These are phyloP conservation scores for Casuarina equisetifolia DNA, from an alignment of 306 rosid species.

Conservation along the genomic window DNA sequence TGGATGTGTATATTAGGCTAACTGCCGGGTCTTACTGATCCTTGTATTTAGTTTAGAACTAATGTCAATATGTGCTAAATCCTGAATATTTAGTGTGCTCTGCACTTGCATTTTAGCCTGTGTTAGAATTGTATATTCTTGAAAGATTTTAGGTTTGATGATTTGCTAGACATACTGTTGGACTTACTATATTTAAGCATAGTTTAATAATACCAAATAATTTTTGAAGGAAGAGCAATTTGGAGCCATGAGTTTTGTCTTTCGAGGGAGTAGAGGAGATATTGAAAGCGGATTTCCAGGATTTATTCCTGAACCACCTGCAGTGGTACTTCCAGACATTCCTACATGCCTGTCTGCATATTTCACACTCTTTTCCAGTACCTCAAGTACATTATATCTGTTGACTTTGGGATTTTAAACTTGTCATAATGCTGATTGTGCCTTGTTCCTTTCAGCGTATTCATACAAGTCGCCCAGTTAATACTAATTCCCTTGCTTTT, in stretches of 20 bases:
- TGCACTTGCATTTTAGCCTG: background rate
- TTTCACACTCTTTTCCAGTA: background rate
- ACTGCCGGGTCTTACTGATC: background rate
- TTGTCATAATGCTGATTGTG: conserved; percentile 1
- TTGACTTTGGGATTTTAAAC: background rate
- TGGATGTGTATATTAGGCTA: background rate
- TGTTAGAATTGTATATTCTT: background rate
- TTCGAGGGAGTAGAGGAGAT: conserved; percentile 70
- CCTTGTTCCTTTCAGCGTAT: conserved; percentile 17
- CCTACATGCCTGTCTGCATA: background rate
- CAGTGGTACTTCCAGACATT: conserved; percentile 37
- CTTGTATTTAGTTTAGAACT: background rate
- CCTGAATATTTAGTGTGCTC: background rate
- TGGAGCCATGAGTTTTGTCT: conserved; percentile 60
- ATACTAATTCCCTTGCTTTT: conserved; percentile 47
- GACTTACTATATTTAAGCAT: background rate
- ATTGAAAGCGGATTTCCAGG: conserved; percentile 73
- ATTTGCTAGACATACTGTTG: background rate
- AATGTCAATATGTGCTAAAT: background rate
- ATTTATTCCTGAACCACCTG: conserved; percentile 44
- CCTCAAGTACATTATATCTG: background rate
- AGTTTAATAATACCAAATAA: background rate
- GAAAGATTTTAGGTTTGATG: background rate
- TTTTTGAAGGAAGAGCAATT: background rate
- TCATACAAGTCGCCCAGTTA: conserved; percentile 33